Evolutionary conservation across 305 asterid species (phyloP).

Genomic region (Ilex paraguariensis): DNA sequence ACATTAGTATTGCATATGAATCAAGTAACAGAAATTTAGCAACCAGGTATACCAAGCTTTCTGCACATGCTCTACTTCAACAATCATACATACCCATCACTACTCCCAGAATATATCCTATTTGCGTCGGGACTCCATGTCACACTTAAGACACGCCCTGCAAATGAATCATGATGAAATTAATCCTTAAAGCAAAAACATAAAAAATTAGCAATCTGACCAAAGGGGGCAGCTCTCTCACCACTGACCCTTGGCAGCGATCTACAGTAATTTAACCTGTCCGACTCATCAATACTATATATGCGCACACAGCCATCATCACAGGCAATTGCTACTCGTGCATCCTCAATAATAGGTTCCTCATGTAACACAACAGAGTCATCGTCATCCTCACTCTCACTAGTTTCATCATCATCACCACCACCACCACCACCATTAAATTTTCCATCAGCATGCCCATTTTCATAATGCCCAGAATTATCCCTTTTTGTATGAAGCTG

Average conservation of each 20-base stretch:
- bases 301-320: constrained; percentile 99
- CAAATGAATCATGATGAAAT: constrained; percentile 9
- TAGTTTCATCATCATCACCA: constrained; percentile 34
- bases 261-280: constrained; percentile 45
- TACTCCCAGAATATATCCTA: constrained; percentile 84
- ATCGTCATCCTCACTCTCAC: constrained; percentile 55
- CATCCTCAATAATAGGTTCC: constrained; percentile 24
- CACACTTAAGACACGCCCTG: constrained; percentile 78
- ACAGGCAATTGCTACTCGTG: constrained; percentile 79
- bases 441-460: constrained; percentile 43
- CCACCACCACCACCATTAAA: constrained; percentile 28
- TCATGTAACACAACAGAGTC: constrained; percentile 37
- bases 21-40: constrained; percentile 4
- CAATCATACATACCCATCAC: constrained; percentile 69
- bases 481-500: constrained; percentile 21
- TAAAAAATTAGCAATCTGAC: constrained; percentile 3
- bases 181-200: constrained; percentile 4
- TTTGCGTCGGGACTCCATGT: constrained; percentile 81
- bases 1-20: too few species aligned
- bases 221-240: constrained; percentile 49
- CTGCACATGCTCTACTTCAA: constrained; percentile 7
- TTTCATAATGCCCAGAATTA: constrained; percentile 31
- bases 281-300: constrained; percentile 45
- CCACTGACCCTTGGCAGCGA: constrained; percentile 85
- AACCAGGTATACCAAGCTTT: not conserved